These are phyloP conservation scores for Nicotiana noctiflora DNA, from an alignment of 257 asterid genomes.

Conservation along the genomic window DNA sequence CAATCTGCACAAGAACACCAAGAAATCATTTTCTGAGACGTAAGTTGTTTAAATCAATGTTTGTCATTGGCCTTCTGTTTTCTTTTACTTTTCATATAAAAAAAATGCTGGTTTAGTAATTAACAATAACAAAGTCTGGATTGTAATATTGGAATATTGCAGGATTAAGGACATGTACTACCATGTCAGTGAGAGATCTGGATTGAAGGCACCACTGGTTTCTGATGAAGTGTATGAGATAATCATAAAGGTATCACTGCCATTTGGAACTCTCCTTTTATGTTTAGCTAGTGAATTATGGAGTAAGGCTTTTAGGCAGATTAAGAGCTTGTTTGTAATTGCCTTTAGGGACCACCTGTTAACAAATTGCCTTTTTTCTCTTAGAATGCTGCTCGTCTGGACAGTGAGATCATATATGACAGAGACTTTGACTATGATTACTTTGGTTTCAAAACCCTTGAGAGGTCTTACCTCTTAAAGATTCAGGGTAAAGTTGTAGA, in stretches of 20 bases:
- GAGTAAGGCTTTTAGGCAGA: not conserved
- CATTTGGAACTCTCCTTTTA: not conserved
- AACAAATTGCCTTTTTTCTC: not conserved
- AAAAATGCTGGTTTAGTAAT: not conserved
- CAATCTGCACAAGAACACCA: slow-evolving; percentile 90
- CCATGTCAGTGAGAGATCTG: slow-evolving; percentile 83
- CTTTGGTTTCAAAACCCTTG: slow-evolving; percentile 94
- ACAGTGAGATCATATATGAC: slow-evolving; percentile 93
- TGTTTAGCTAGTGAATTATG: not conserved
- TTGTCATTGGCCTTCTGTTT: not conserved
- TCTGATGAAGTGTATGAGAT: slow-evolving; percentile 83
- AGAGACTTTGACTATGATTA: slow-evolving; percentile 90
- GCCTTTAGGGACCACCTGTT: not conserved
- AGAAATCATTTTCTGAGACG: slow-evolving; percentile 97
- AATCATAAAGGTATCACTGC: slow-evolving; percentile 61
- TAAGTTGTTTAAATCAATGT: slow-evolving; percentile 26
- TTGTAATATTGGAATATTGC: slow-evolving; percentile 8
- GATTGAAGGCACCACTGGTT: slow-evolving; percentile 69
- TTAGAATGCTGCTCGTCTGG: slow-evolving; percentile 78
- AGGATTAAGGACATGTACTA: slow-evolving; percentile 81
- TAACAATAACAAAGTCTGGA: not conserved
- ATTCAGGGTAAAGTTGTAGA: slow-evolving; percentile 81
- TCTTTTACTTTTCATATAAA: not conserved
- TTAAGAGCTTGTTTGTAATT: not conserved
- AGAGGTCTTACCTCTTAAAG: slow-evolving; percentile 82